phyloP scores from a whole-genome alignment of 352 stramenopile genomes.

The Phytophthora idaei region DNA sequence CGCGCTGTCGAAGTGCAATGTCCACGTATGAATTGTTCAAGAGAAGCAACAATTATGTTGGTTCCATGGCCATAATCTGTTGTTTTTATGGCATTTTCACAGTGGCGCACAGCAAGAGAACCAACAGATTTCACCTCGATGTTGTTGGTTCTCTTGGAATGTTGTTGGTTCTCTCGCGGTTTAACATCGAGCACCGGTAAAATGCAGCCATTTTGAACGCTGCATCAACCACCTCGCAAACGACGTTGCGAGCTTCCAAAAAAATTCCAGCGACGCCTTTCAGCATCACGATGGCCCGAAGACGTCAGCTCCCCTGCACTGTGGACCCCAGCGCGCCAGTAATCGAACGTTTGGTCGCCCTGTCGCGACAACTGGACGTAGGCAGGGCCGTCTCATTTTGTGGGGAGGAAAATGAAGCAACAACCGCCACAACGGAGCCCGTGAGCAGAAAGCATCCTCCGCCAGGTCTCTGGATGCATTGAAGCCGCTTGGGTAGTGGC shows the following conservation, averaged over 20 bases:
- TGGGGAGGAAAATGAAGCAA: slow-evolving; percentile 23
- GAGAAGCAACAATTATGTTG: slow-evolving; percentile 20
- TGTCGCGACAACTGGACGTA: slow-evolving; percentile 26
- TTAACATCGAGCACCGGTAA: slow-evolving; percentile 21
- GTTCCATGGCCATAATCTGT: slow-evolving; percentile 12
- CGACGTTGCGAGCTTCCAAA: not conserved
- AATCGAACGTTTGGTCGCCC: slow-evolving; percentile 22
- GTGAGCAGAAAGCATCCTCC: slow-evolving; percentile 16
- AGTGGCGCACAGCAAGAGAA: slow-evolving; percentile 19
- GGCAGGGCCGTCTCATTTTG: slow-evolving; percentile 17
- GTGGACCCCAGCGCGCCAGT: slow-evolving; percentile 4
- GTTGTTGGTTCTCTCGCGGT: slow-evolving; percentile 38
- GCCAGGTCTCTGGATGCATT: slow-evolving; percentile 6
- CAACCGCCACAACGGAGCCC: slow-evolving; percentile 12
- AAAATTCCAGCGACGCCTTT: not conserved
- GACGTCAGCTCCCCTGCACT: not conserved
- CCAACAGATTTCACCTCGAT: slow-evolving; percentile 18
- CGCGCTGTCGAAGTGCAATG: not conserved
- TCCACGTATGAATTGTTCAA: not conserved
- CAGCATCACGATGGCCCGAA: not conserved
- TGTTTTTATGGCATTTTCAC: slow-evolving; percentile 23
- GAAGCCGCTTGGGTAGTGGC: slow-evolving; percentile 1
- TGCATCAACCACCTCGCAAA: not conserved
- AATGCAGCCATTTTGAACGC: slow-evolving; percentile 11
- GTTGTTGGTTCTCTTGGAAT: slow-evolving; percentile 31